Conservation (phyloP, 305 asterid genomes). For the Stenogyne calaminthoides region DNA sequence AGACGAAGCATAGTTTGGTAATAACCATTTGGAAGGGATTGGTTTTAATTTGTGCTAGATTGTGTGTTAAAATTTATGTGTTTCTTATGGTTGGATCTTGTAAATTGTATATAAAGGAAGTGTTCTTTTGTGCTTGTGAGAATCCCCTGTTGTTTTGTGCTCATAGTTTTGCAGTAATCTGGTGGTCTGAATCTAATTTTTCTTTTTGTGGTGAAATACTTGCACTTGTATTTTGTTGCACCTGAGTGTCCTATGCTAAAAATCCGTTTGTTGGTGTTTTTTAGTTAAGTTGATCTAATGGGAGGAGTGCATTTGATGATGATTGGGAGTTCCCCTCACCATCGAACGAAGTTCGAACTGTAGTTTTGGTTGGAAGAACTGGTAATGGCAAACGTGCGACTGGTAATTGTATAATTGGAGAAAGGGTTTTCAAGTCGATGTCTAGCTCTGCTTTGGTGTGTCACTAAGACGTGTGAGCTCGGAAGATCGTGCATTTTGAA, state of each 20-base stretch:
- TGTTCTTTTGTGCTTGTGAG: no score
- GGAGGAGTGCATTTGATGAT: conserved; percentile 75
- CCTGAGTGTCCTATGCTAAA: neutral
- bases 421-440: no score
- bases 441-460: conserved; percentile 64
- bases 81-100: neutral
- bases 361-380: conserved; percentile 74
- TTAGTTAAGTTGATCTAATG: conserved; percentile 47
- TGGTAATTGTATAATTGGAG: conserved; percentile 75
- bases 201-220: neutral
- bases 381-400: conserved; percentile 97
- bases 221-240: conserved; percentile 12
- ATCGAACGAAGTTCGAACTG: conserved; percentile 51
- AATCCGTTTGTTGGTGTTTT: conserved; percentile 2
- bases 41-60: no score
- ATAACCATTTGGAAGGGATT: no score
- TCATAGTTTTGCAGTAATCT: conserved; percentile 1
- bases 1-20: no score
- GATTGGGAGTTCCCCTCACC: conserved; percentile 80
- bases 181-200: neutral
- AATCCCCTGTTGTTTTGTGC: neutral
- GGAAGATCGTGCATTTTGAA: conserved; percentile 40
- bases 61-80: no score
- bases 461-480: conserved; percentile 75
- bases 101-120: no score